Conservation (phyloP, 2,329 filamentous ascomycete species). For the Cladophialophora psammophila region DNA sequence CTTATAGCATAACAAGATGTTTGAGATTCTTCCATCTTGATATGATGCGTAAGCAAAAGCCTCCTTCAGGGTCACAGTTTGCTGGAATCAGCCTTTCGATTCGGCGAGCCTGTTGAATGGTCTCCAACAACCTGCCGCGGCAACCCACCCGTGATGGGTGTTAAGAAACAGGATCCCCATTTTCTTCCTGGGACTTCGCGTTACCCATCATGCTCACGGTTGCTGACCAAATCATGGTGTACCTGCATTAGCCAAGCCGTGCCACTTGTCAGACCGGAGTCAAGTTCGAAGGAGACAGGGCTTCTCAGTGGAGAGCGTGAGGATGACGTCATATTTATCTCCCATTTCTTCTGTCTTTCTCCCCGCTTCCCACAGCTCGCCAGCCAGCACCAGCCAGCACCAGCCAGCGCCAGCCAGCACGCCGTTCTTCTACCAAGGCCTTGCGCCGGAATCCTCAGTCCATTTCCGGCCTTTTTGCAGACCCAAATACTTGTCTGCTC, state of each 20-base stretch:
- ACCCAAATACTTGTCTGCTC: too few species aligned
- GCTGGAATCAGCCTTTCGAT: neutral
- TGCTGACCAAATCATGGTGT: neutral
- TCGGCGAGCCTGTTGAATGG: neutral
- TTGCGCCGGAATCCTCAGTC: neutral
- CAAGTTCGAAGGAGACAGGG: neutral
- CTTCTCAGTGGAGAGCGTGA: neutral
- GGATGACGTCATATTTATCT: slow-evolving; percentile 17
- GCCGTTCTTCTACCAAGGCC: neutral
- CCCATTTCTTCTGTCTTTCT: too few species aligned
- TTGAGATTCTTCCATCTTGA: neutral
- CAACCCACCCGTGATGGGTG: neutral
- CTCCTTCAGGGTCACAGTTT: neutral
- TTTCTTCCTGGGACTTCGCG: neutral
- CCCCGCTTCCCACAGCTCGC: neutral
- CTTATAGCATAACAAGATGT: neutral
- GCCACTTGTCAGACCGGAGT: neutral
- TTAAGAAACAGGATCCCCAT: neutral
- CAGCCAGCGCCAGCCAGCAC: too few species aligned
- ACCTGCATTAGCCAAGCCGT: slow-evolving; percentile 3
- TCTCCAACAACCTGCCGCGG: neutral
- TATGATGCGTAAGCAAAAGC: neutral
- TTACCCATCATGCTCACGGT: neutral
- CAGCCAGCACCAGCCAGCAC: too few species aligned
- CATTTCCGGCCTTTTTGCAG: too few species aligned